Conservation (phyloP, 352 stramenopile genomes). For the Globisporangium mamillatum region DNA sequence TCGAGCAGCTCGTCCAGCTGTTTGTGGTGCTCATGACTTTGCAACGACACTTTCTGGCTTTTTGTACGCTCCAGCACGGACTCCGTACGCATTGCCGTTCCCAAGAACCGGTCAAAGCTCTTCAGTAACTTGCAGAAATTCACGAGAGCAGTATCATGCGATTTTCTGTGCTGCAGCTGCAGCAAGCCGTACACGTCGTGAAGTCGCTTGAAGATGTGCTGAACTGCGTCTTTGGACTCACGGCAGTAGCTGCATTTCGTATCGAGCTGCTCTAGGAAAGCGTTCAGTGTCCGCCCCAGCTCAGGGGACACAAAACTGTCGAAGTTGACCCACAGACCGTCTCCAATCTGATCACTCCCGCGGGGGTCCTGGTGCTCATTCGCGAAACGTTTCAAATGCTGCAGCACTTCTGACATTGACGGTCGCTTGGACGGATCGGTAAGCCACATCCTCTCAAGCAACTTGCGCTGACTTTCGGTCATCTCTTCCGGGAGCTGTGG, state of each 20-base stretch:
- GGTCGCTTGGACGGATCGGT: not conserved
- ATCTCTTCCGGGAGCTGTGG: not conserved
- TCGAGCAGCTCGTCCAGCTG: not conserved
- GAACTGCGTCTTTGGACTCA: not conserved
- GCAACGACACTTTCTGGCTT: not conserved
- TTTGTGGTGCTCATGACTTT: not conserved
- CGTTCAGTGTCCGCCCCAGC: not conserved
- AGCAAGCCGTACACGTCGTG: not conserved
- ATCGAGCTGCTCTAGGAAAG: not conserved
- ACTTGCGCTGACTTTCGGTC: not conserved
- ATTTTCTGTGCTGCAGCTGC: not conserved
- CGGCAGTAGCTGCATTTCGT: not conserved
- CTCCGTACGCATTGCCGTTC: not conserved
- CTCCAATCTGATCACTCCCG: not conserved
- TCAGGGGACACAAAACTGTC: not conserved
- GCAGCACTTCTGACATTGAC: not conserved
- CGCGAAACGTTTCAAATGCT: not conserved
- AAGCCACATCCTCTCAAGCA: not conserved
- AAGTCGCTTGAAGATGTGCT: conserved; percentile 1
- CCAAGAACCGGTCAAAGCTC: not conserved
- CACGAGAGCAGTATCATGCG: not conserved
- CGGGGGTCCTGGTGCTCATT: not conserved
- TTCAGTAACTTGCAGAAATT: not conserved
- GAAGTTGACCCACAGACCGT: not conserved
- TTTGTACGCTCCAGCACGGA: not conserved